Conservation (phyloP, 306 rosid species). For the Ochetophila trinervis region DNA sequence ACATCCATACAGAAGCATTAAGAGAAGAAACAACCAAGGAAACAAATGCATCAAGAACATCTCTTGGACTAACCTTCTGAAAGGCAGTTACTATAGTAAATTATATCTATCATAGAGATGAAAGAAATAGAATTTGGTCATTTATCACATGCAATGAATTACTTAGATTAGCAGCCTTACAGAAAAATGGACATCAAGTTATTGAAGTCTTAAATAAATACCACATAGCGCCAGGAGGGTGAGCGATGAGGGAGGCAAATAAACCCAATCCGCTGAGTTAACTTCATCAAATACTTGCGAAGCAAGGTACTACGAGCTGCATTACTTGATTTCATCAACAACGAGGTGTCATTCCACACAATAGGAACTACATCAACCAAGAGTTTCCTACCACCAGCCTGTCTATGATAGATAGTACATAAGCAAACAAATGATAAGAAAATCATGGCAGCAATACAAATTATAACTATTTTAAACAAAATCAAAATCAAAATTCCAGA, state of each 20-base stretch:
- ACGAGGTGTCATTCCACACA: conserved; percentile 74
- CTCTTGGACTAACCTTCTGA: too few relatives aligned
- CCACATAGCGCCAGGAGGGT: conserved; percentile 87
- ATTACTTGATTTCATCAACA: conserved; percentile 65
- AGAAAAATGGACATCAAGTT: conserved; percentile 5
- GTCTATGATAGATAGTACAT: conserved; percentile 37
- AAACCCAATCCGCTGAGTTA: conserved; percentile 85
- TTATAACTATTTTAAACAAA: background rate
- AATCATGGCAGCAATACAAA: conserved; percentile 10
- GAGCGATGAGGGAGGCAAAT: conserved; percentile 72
- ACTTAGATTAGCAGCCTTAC: background rate
- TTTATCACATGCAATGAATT: background rate
- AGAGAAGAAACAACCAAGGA: background rate
- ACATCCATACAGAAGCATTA: background rate
- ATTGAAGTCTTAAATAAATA: conserved; percentile 25
- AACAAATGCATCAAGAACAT: too few relatives aligned
- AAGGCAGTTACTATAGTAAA: too few relatives aligned
- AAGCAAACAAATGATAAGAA: conserved; percentile 32
- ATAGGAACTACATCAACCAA: conserved; percentile 61
- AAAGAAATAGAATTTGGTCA: background rate
- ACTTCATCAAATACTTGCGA: conserved; percentile 82
- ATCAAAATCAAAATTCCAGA: background rate
- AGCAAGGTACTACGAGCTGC: conserved; percentile 77
- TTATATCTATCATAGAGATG: too few relatives aligned
- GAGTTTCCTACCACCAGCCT: conserved; percentile 84